These are phyloP conservation scores for Kalmanozyma brasiliensis DNA, from an alignment of 1,284 basidiomycete species.

Conservation along the genomic window DNA sequence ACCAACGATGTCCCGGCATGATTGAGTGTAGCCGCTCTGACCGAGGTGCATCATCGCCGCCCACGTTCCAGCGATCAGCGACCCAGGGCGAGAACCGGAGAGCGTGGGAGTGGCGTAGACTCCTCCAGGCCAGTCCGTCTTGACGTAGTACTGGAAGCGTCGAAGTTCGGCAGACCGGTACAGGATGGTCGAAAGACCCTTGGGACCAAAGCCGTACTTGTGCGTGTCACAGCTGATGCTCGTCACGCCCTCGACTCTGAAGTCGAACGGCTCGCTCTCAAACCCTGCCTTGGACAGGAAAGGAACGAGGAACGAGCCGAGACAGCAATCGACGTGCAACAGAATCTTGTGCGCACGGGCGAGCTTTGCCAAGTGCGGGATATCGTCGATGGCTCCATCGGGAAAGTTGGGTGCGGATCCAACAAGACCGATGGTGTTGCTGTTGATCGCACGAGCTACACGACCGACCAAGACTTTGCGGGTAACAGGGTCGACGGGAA, in stretches of 20 bases:
- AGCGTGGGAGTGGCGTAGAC: slow-evolving; percentile 65
- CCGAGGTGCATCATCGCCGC: slow-evolving; percentile 94
- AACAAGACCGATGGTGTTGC: slow-evolving; percentile 75
- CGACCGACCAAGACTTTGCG: slow-evolving; percentile 82
- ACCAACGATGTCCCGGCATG: slow-evolving; percentile 84
- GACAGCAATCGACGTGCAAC: slow-evolving; percentile 77
- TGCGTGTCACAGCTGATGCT: slow-evolving; percentile 66
- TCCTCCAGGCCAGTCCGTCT: slow-evolving; percentile 66
- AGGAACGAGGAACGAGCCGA: slow-evolving; percentile 69
- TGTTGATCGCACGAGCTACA: slow-evolving; percentile 74
- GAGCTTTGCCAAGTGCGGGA: slow-evolving; percentile 80
- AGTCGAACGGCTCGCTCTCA: slow-evolving; percentile 64
- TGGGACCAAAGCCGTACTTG: slow-evolving; percentile 68
- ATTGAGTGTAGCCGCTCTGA: slow-evolving; percentile 87
- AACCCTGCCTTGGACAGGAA: slow-evolving; percentile 64
- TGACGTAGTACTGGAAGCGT: slow-evolving; percentile 66
- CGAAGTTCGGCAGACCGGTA: slow-evolving; percentile 58
- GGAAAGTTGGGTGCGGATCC: slow-evolving; percentile 83
- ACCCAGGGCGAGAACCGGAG: slow-evolving; percentile 77
- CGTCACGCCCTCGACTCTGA: slow-evolving; percentile 65
- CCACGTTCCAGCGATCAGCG: slow-evolving; percentile 94
- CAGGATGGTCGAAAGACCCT: slow-evolving; percentile 63
- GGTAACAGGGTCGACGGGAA: slow-evolving; percentile 84
- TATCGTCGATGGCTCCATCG: slow-evolving; percentile 76
- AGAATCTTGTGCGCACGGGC: slow-evolving; percentile 82